Percentiles rank a stretch among this genome's conserved stretches.
Evolutionary conservation across 768 basidiomycete genomes (phyloP).

Genomic region (Amanita pseudoporphyria): DNA sequence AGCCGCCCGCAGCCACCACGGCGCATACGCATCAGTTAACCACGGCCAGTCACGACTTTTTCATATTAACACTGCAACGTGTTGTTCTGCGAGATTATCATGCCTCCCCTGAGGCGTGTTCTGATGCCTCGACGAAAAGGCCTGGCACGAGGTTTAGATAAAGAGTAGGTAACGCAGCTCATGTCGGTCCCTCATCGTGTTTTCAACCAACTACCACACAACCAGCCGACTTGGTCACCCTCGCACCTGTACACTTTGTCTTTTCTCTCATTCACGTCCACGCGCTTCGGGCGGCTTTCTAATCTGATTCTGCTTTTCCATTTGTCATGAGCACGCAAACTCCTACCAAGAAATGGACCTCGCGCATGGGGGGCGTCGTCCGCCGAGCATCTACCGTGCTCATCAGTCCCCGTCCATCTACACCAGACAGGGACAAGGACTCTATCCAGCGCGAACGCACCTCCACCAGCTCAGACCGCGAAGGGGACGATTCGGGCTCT

Average conservation of each 20-base stretch:
- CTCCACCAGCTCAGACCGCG: conserved; percentile 14
- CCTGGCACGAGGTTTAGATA: conserved; percentile 33
- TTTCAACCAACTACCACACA: background rate
- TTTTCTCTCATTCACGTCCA: background rate
- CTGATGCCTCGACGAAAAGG: conserved; percentile 33
- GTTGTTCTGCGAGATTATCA: background rate
- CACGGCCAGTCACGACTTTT: background rate
- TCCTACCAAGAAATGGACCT: conserved; percentile 38
- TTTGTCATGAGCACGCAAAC: conserved; percentile 17
- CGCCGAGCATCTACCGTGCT: conserved; percentile 54
- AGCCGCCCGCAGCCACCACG: background rate
- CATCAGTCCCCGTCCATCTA: conserved; percentile 28
- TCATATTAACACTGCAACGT: background rate
- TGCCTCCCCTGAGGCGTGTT: background rate
- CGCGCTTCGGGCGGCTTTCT: conserved; percentile 4
- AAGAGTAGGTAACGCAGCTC: conserved; percentile 13
- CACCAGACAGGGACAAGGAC: conserved; percentile 13
- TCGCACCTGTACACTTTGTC: too few relatives aligned
- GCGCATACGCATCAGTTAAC: too few relatives aligned
- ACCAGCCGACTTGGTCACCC: too few relatives aligned
- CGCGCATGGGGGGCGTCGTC: conserved; percentile 49
- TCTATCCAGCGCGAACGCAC: conserved; percentile 14
- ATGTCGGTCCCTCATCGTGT: background rate
- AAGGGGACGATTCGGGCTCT: conserved; percentile 18
- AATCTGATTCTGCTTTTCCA: background rate